phyloP scores from a whole-genome alignment of 495 filamentous ascomycete species.

The Astrothelium macrocarpum region DNA sequence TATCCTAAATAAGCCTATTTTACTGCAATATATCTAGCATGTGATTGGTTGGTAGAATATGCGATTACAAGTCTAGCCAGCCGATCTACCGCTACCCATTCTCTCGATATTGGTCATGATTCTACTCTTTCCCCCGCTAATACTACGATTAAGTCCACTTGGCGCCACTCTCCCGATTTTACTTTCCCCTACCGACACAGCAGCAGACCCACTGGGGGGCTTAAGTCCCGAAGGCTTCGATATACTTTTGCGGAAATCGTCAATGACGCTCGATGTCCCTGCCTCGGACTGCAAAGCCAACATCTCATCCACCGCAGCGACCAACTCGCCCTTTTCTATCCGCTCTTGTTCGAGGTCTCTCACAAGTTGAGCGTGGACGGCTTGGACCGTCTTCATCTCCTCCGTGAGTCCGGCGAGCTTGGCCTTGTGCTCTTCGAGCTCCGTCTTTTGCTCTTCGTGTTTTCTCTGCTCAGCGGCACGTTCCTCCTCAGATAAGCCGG shows the following conservation, averaged over 20 bases:
- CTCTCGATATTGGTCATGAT: slow-evolving; percentile 41
- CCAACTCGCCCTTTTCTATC: slow-evolving; percentile 86
- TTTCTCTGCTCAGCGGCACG: slow-evolving; percentile 39
- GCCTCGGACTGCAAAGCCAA: slow-evolving; percentile 41
- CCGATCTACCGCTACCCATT: slow-evolving; percentile 31
- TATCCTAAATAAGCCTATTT: too few relatives aligned
- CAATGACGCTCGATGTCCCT: slow-evolving; percentile 20
- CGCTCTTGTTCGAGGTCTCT: slow-evolving; percentile 64
- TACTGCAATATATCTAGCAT: too few relatives aligned
- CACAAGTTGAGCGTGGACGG: slow-evolving; percentile 54
- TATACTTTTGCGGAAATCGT: slow-evolving; percentile 31
- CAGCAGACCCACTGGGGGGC: slow-evolving; percentile 21
- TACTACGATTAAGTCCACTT: slow-evolving; percentile 18
- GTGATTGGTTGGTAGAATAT: too few relatives aligned
- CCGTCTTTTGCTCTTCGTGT: slow-evolving; percentile 42
- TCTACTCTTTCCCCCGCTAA: slow-evolving; percentile 32
- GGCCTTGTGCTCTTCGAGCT: slow-evolving; percentile 46
- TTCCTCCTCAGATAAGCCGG: slow-evolving; percentile 24
- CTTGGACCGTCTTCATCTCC: slow-evolving; percentile 54
- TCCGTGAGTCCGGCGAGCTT: slow-evolving; percentile 58
- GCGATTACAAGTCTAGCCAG: not conserved
- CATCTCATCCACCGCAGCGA: slow-evolving; percentile 88
- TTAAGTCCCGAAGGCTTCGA: slow-evolving; percentile 28
- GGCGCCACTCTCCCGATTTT: slow-evolving; percentile 32
- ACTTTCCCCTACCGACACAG: slow-evolving; percentile 24